Percentiles rank a stretch among this genome's conserved stretches.
Conservation (phyloP, 2,329 filamentous ascomycete genomes). For the Lecanicillium sp. region DNA sequence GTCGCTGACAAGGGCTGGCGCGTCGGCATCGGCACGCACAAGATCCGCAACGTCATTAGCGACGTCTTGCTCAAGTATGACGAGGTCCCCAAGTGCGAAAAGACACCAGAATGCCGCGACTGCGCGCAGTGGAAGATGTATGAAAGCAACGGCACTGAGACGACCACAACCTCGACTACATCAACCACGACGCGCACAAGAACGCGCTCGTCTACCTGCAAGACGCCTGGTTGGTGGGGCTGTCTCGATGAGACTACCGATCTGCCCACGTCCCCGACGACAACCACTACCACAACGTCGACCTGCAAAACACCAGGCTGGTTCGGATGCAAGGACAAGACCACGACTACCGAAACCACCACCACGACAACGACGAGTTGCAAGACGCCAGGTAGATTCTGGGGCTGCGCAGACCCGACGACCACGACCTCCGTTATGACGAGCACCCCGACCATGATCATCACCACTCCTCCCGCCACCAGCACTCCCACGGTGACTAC, state of each 20-base stretch:
- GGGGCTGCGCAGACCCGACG: constrained; percentile 46
- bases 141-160: constrained; percentile 81
- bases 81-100: constrained; percentile 66
- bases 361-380: constrained; percentile 24
- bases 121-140: constrained; percentile 94
- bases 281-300: constrained; percentile 43
- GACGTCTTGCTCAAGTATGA: constrained; percentile 85
- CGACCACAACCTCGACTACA: constrained; percentile 48
- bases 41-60: constrained; percentile 79
- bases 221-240: constrained; percentile 91
- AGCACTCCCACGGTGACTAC: constrained; percentile 35
- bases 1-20: constrained; percentile 89
- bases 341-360: constrained; percentile 28
- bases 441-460: constrained; percentile 20
- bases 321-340: constrained; percentile 57
- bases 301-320: constrained; percentile 59
- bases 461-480: constrained; percentile 44
- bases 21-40: constrained; percentile 84
- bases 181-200: constrained; percentile 49
- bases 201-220: constrained; percentile 79
- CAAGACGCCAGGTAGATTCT: constrained; percentile 46
- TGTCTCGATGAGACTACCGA: constrained; percentile 62
- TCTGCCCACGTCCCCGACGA: constrained; percentile 36
- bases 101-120: constrained; percentile 76
- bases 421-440: constrained; percentile 21